These are phyloP conservation scores for Skeletonema menzelii DNA, from an alignment of 108 stramenopile genomes.

Conservation along the genomic window DNA sequence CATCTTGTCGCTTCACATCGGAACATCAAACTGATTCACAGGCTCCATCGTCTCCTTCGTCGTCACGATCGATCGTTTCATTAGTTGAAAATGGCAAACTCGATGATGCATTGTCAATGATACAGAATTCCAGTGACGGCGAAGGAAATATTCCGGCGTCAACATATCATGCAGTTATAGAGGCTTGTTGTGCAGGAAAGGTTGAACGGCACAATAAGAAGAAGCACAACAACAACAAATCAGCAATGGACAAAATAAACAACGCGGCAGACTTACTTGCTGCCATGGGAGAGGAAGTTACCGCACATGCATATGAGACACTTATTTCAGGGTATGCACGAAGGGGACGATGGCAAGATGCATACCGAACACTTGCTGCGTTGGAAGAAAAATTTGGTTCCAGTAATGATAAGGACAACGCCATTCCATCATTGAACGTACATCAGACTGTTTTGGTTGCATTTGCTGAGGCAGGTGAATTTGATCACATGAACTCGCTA, in stretches of 20 bases:
- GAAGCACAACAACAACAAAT: constrained; percentile 25
- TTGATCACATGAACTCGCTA: constrained; percentile 51
- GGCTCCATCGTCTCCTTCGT: not conserved
- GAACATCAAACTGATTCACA: not conserved
- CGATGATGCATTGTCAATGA: constrained; percentile 17
- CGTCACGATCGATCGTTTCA: constrained; percentile 7
- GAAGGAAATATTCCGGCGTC: constrained; percentile 24
- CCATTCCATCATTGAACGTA: constrained; percentile 33
- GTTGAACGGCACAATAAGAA: constrained; percentile 11
- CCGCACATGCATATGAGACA: constrained; percentile 56
- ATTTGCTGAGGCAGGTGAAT: constrained; percentile 51
- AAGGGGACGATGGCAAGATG: constrained; percentile 58
- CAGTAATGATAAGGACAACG: not conserved
- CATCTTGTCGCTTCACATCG: not conserved
- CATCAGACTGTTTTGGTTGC: constrained; percentile 68
- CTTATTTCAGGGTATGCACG: constrained; percentile 53
- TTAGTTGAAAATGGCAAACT: constrained; percentile 18
- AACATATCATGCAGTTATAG: constrained; percentile 62
- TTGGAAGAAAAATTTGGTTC: constrained; percentile 45
- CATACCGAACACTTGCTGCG: constrained; percentile 51
- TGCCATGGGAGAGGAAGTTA: constrained; percentile 33
- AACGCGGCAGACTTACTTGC: constrained; percentile 16
- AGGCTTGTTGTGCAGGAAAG: constrained; percentile 48
- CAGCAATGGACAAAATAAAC: constrained; percentile 9
- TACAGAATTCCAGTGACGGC: not conserved